Evolutionary conservation across 495 filamentous ascomycete genomes (phyloP), one percentile per base, ranked within the genome.

Genomic region (Penicillium pancosmium): DNA sequence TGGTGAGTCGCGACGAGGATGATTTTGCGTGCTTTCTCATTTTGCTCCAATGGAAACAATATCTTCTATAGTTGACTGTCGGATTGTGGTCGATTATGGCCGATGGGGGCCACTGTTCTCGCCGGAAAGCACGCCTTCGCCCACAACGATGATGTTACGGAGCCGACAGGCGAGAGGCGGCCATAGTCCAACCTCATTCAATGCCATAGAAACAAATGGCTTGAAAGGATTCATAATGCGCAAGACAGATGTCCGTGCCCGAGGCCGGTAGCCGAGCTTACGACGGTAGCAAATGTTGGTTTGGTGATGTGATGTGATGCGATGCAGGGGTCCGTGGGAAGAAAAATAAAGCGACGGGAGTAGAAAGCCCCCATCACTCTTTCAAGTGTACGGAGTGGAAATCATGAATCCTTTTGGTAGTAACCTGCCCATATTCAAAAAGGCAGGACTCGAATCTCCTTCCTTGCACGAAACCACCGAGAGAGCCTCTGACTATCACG

Each of bases 1-100:
- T 46, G 34, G 52, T 66, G 59, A 56, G 59, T 7, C 49, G 44
- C 35, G 27, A 54, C 53, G 53, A 23, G 63, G 63, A 44, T 51
- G 2, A 6, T 50, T 57, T 66, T 59, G 63, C 63, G 63, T 66
- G 63, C 63, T 62, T 46, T 50, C 15, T n/a, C 34, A 44, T 44
- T 52, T 52, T 27, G 7, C 8, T 27, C 46, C 46, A 48, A 25
- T 48, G 8, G n/a, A 7, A 25, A 10, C 46, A 4, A 27, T 48
- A 12, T 16, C 2, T 16, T 19, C 16, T 44, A n/a, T 44, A n/a
- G 41, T 8, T 48, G 8, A n/a, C 9, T 3, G 21, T 48, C 21
- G 41, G 16, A 49, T 58, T 41, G 34, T 27, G 43, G 41, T 41
- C 44, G 10, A 25, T 41, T 40, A 41, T n/a, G 52, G 47, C 11